A percentile compares a stretch with the other conserved stretches of the same genome.
phyloP scores from a whole-genome alignment of 2,329 filamentous ascomycete genomes.

The Fusarium solani-melongenae region DNA sequence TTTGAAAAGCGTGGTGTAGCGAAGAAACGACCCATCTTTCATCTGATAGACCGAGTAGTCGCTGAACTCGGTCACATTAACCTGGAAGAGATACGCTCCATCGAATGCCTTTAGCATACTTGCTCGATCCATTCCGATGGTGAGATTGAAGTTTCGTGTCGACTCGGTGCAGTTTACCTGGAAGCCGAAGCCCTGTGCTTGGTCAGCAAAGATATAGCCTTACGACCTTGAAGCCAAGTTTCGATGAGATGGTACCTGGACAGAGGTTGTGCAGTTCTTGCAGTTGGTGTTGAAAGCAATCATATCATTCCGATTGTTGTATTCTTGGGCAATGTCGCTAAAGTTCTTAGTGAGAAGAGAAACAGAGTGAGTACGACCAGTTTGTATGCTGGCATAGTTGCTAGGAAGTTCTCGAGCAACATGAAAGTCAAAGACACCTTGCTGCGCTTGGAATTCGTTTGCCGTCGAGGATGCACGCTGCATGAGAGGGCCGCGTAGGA shows the following conservation, averaged over 20 bases:
- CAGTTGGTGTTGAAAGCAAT: slow-evolving; percentile 19
- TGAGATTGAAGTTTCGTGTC: slow-evolving; percentile 18
- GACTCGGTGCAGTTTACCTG: slow-evolving; percentile 31
- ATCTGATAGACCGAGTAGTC: neutral
- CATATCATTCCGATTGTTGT: slow-evolving; percentile 29
- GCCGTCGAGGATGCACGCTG: slow-evolving; percentile 31
- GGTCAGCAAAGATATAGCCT: neutral
- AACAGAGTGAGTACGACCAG: slow-evolving; percentile 20
- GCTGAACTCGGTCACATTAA: slow-evolving; percentile 29
- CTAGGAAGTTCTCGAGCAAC: slow-evolving; percentile 32
- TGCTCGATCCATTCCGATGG: neutral
- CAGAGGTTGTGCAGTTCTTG: slow-evolving; percentile 27
- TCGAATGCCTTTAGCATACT: slow-evolving; percentile 12
- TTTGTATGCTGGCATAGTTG: slow-evolving; percentile 30
- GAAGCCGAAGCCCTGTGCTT: slow-evolving; percentile 26
- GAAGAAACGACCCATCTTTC: slow-evolving; percentile 26
- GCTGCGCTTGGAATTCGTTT: slow-evolving; percentile 13
- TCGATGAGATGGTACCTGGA: neutral
- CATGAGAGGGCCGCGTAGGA: slow-evolving; percentile 31
- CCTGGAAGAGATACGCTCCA: slow-evolving; percentile 25
- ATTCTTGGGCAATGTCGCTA: slow-evolving; percentile 31
- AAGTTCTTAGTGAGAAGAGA: slow-evolving; percentile 35
- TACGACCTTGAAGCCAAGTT: neutral
- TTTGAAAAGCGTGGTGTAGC: slow-evolving; percentile 30
- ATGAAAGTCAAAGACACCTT: slow-evolving; percentile 21